Evolutionary conservation across 2,329 filamentous ascomycete species (phyloP).

Genomic region (Aspergillus tubingensis): DNA sequence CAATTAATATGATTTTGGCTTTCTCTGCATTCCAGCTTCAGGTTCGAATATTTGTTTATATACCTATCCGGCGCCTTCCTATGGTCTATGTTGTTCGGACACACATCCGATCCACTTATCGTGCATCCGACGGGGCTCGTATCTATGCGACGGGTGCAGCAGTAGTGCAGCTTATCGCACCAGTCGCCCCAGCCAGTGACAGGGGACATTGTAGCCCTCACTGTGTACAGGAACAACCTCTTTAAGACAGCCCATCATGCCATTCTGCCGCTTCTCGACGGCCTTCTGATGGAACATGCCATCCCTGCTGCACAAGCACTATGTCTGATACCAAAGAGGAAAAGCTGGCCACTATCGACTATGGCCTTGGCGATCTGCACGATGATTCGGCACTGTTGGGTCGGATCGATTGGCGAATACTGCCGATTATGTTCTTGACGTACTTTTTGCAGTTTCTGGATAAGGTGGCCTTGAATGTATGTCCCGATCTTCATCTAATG

Average conservation of each 20-base stretch:
- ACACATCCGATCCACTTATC: not conserved
- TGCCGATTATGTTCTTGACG: conserved; percentile 63
- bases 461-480: conserved; percentile 64
- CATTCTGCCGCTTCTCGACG: not conserved
- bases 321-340: conserved; percentile 2
- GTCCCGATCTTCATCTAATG: not conserved
- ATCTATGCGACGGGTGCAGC: conserved; percentile 31
- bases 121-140: conserved; percentile 12
- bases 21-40: too few species aligned
- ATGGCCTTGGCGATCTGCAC: conserved; percentile 34
- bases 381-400: conserved; percentile 51
- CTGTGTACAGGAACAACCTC: not conserved
- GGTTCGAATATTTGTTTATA: not conserved
- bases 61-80: not conserved
- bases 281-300: not conserved
- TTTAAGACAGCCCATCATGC: conserved; percentile 5
- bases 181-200: not conserved
- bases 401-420: conserved; percentile 61
- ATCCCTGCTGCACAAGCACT: not conserved
- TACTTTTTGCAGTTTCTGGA: conserved; percentile 67
- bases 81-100: not conserved
- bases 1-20: not conserved
- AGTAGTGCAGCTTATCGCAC: not conserved
- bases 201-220: not conserved
- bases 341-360: conserved; percentile 19